These are phyloP conservation scores for Irpex sp. DNA, from an alignment of 1,284 basidiomycete species.

Conservation along the genomic window DNA sequence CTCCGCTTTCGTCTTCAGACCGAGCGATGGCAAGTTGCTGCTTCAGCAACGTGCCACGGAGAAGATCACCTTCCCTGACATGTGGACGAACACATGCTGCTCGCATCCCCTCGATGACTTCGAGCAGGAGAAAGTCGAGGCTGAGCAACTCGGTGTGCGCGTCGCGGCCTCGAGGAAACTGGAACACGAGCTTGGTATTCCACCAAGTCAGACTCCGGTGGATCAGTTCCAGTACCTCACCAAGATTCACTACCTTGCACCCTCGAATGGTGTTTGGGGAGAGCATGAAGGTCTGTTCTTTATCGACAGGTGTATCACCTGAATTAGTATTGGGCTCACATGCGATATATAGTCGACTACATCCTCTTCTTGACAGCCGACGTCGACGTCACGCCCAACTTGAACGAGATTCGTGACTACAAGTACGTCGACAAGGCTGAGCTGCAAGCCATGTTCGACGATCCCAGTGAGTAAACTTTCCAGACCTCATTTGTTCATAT, in stretches of 20 bases:
- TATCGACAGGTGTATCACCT: neutral
- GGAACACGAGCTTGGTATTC: conserved; percentile 96
- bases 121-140: conserved; percentile 75
- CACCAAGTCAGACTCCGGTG: conserved; percentile 69
- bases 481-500: neutral
- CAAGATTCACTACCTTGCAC: conserved; percentile 96
- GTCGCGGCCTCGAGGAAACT: conserved; percentile 93
- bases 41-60: conserved; percentile 93
- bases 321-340: neutral
- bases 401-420: conserved; percentile 90
- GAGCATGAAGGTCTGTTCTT: conserved; percentile 91
- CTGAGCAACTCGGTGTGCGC: conserved; percentile 82
- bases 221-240: conserved; percentile 95
- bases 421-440: conserved; percentile 93
- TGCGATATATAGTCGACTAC: conserved; percentile 82
- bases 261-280: conserved; percentile 92
- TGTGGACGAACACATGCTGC: conserved; percentile 99
- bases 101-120: conserved; percentile 96
- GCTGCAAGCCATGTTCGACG: conserved; percentile 87
- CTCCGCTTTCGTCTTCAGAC: conserved; percentile 96
- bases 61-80: conserved; percentile 99
- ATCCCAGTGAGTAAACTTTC: conserved; percentile 50
- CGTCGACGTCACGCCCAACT: conserved; percentile 82
- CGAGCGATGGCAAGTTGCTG: conserved; percentile 90
- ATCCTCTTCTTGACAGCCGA: conserved; percentile 93